phyloP scores from a whole-genome alignment of 1,284 basidiomycete genomes.

The Cutaneotrichosporon curvatum region DNA sequence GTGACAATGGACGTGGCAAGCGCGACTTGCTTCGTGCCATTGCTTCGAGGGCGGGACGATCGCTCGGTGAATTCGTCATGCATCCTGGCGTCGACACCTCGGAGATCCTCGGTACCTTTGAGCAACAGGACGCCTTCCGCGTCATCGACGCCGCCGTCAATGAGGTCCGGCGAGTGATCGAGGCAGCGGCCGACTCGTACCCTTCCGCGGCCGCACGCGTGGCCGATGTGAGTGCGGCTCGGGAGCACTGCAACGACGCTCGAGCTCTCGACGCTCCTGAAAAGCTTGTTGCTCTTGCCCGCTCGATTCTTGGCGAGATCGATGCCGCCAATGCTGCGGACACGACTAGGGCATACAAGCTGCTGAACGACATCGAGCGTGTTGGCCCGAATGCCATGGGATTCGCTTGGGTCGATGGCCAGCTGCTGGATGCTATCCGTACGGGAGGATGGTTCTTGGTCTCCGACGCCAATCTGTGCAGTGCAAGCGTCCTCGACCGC shows the following conservation, averaged over 20 bases:
- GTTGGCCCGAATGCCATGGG: conserved; percentile 48
- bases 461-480: conserved; percentile 91
- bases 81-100: conserved; percentile 86
- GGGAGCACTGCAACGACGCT: conserved; percentile 16
- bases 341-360: conserved; percentile 14
- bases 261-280: conserved; percentile 11
- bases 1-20: conserved; percentile 70
- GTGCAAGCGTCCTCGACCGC: conserved; percentile 89
- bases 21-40: conserved; percentile 65
- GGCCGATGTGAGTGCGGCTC: conserved; percentile 13
- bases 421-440: conserved; percentile 80
- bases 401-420: conserved; percentile 96
- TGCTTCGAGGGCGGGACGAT: conserved; percentile 63
- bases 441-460: conserved; percentile 84
- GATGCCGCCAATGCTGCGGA: conserved; percentile 24
- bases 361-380: conserved; percentile 18
- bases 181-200: conserved; percentile 18
- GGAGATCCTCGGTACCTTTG: conserved; percentile 92
- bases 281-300: conserved; percentile 11
- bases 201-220: conserved; percentile 12
- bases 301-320: conserved; percentile 14
- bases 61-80: conserved; percentile 67
- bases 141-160: conserved; percentile 16
- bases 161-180: conserved; percentile 14
- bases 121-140: conserved; percentile 63